These are phyloP conservation scores for Malassezia globosa DNA, from an alignment of 1,284 basidiomycete genomes.

Conservation along the genomic window DNA sequence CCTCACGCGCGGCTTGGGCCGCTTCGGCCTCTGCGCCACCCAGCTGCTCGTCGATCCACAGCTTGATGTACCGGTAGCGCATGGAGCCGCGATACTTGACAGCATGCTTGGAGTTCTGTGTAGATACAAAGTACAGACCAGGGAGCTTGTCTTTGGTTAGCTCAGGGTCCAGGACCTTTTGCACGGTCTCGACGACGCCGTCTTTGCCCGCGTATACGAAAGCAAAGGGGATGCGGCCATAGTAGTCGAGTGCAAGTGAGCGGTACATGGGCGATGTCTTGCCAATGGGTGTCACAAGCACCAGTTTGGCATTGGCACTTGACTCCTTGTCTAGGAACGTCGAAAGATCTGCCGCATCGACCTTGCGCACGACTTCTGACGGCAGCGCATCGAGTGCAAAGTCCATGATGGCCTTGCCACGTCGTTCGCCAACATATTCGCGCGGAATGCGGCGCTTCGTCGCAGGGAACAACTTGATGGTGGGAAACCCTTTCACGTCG, in stretches of 20 bases:
- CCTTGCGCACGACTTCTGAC: conserved; percentile 54
- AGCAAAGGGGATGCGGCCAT: conserved; percentile 27
- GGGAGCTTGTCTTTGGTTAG: conserved; percentile 31
- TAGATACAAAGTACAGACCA: conserved; percentile 27
- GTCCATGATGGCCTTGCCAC: conserved; percentile 62
- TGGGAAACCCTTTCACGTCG: conserved; percentile 84
- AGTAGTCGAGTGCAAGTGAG: conserved; percentile 41
- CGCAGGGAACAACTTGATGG: conserved; percentile 57
- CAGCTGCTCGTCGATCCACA: conserved; percentile 32
- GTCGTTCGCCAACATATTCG: conserved; percentile 64
- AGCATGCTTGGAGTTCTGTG: conserved; percentile 17
- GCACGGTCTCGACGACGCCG: conserved; percentile 23
- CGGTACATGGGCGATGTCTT: conserved; percentile 40
- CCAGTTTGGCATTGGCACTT: conserved; percentile 27
- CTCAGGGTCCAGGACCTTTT: conserved; percentile 27
- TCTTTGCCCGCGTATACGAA: conserved; percentile 33
- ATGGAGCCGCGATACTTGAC: conserved; percentile 31
- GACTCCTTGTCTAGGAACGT: conserved; percentile 18
- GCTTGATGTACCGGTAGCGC: conserved; percentile 33
- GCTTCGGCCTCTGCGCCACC: background rate
- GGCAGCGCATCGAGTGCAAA: conserved; percentile 68
- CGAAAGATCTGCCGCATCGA: conserved; percentile 52
- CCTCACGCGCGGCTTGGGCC: conserved; percentile 22
- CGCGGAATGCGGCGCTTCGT: conserved; percentile 55
- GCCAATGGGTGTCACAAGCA: conserved; percentile 40